These are phyloP conservation scores for Kondoa malvinella DNA, from an alignment of 768 basidiomycete species.

Conservation along the genomic window DNA sequence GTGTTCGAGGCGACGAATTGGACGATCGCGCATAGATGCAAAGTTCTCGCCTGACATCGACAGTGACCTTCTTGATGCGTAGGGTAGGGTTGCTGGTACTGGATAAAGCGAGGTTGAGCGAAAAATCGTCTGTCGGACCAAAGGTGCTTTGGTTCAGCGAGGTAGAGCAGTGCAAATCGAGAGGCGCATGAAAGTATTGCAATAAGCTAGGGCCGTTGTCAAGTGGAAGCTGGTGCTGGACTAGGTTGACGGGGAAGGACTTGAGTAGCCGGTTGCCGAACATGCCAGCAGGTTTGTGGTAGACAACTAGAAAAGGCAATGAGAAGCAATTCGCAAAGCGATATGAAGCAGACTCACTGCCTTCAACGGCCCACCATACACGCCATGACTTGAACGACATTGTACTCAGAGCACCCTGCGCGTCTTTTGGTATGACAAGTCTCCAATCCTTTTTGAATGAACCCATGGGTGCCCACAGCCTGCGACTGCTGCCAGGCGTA, in stretches of 20 bases:
- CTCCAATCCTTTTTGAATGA: constrained; percentile 55
- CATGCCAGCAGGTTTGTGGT: constrained; percentile 47
- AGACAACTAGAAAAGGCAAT: constrained; percentile 40
- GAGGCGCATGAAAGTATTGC: background rate
- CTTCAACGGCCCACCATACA: constrained; percentile 68
- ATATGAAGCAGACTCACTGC: constrained; percentile 39
- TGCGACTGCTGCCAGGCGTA: constrained; percentile 25
- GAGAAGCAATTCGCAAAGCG: constrained; percentile 12
- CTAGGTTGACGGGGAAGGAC: constrained; percentile 53
- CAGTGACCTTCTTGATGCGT: background rate
- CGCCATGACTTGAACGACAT: constrained; percentile 60
- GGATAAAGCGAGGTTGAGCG: background rate
- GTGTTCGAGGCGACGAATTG: background rate
- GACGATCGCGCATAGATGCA: background rate
- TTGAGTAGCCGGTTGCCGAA: constrained; percentile 53
- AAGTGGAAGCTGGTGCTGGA: constrained; percentile 22
- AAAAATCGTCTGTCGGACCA: background rate
- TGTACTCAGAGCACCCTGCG: constrained; percentile 40
- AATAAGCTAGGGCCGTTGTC: background rate
- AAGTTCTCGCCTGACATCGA: background rate
- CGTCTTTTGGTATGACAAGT: constrained; percentile 46
- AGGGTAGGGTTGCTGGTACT: background rate
- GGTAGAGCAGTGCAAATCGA: background rate
- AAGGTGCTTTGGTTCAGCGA: background rate
- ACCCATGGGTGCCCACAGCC: constrained; percentile 46